These are phyloP conservation scores for Paradendryphiella salina DNA, from an alignment of 2,329 filamentous ascomycete genomes.

Conservation along the genomic window DNA sequence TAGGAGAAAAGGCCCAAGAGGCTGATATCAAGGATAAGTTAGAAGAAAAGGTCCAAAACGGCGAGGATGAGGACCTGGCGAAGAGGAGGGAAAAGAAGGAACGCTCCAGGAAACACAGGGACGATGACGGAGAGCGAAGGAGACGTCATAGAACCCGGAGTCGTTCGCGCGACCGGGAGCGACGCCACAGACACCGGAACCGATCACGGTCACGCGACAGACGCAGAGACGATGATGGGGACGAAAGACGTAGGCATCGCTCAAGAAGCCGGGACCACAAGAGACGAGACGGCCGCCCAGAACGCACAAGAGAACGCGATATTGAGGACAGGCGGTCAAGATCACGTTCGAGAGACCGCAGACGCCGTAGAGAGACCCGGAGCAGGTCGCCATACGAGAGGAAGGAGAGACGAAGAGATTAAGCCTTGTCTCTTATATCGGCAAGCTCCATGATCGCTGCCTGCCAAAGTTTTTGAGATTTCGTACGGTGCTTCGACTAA, in stretches of 20 bases:
- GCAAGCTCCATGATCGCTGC: background rate
- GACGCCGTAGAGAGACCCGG: slow-evolving; percentile 17
- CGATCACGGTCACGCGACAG: slow-evolving; percentile 38
- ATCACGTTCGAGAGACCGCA: slow-evolving; percentile 25
- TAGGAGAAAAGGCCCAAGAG: slow-evolving; percentile 58
- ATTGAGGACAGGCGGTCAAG: slow-evolving; percentile 33
- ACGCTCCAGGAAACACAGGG: slow-evolving; percentile 30
- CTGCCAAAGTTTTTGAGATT: background rate
- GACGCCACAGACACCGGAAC: slow-evolving; percentile 34
- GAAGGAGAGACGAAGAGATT: slow-evolving; percentile 17
- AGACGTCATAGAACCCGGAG: slow-evolving; percentile 34
- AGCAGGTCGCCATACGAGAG: slow-evolving; percentile 29
- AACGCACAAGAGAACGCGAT: slow-evolving; percentile 29
- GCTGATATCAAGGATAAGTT: slow-evolving; percentile 61
- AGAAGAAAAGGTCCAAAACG: slow-evolving; percentile 52
- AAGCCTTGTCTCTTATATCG: background rate
- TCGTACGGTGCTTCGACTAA: background rate
- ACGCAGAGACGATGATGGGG: slow-evolving; percentile 31
- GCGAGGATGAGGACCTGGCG: slow-evolving; percentile 28
- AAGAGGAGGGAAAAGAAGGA: slow-evolving; percentile 30
- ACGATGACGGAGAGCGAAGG: slow-evolving; percentile 29
- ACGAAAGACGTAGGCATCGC: slow-evolving; percentile 36
- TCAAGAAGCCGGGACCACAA: slow-evolving; percentile 38
- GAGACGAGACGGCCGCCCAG: slow-evolving; percentile 30
- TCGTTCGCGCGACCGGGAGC: slow-evolving; percentile 34